Conservation (phyloP, 768 basidiomycete genomes). For the Boletus rubroflammeus region DNA sequence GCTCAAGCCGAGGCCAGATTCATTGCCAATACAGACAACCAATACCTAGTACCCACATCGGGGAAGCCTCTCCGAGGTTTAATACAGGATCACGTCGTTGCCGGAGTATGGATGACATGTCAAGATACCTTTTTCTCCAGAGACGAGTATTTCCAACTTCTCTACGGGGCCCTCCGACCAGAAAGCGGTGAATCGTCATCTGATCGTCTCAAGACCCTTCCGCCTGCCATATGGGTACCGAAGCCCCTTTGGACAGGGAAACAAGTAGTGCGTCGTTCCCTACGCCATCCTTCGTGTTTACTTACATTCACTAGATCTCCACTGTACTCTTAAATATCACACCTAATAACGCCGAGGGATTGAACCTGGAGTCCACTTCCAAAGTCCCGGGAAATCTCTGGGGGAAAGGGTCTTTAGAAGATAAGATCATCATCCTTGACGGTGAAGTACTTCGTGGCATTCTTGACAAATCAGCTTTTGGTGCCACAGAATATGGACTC, state of each 20-base stretch:
- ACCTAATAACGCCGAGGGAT: conserved; percentile 69
- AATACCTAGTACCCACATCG: conserved; percentile 98
- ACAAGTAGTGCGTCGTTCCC: conserved; percentile 71
- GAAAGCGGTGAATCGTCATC: conserved; percentile 66
- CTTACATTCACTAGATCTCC: conserved; percentile 61
- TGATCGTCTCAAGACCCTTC: conserved; percentile 70
- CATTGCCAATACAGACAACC: conserved; percentile 97
- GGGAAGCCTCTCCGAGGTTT: conserved; percentile 96
- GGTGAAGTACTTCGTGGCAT: conserved; percentile 93
- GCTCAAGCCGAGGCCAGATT: conserved; percentile 91
- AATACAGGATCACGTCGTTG: conserved; percentile 98
- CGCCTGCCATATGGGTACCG: conserved; percentile 92
- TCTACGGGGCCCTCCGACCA: conserved; percentile 90
- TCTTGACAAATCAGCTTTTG: conserved; percentile 96
- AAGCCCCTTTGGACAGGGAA: conserved; percentile 95
- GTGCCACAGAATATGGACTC: conserved; percentile 92
- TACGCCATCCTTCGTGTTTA: not conserved
- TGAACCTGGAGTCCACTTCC: conserved; percentile 81
- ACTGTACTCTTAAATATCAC: conserved; percentile 92
- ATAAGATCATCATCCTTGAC: conserved; percentile 84
- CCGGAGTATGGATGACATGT: conserved; percentile 98
- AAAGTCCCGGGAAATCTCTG: conserved; percentile 88
- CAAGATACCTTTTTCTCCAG: conserved; percentile 93
- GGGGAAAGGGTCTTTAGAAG: conserved; percentile 77
- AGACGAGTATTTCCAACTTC: conserved; percentile 92